Evolutionary conservation across 2,329 filamentous ascomycete genomes (phyloP).

Genomic region (Trichoderma breve): DNA sequence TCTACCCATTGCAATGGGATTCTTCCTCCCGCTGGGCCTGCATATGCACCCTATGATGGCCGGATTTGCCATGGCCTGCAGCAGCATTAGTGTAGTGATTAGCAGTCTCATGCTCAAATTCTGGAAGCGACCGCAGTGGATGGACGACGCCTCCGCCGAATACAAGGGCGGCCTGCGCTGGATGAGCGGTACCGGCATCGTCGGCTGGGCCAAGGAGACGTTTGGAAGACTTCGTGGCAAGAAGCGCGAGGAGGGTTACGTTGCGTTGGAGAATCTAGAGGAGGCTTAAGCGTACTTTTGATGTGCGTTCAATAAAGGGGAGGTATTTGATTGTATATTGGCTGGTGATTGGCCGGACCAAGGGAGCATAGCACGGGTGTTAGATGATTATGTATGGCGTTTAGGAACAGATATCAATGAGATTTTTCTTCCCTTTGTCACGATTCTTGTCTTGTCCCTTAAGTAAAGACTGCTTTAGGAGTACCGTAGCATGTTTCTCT

Average conservation of each 20-base stretch:
- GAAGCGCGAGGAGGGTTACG: conserved; percentile 55
- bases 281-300: conserved; percentile 35
- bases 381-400: conserved; percentile 5
- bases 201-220: conserved; percentile 44
- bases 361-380: conserved; percentile 17
- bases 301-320: neutral
- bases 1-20: conserved; percentile 92
- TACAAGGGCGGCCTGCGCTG: conserved; percentile 50
- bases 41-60: conserved; percentile 92
- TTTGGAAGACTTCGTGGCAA: conserved; percentile 37
- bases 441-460: neutral
- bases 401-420: neutral
- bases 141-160: conserved; percentile 68
- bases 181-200: conserved; percentile 43
- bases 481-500: neutral
- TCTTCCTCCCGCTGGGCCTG: conserved; percentile 86
- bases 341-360: neutral
- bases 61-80: conserved; percentile 88
- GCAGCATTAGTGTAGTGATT: conserved; percentile 84
- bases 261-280: conserved; percentile 56
- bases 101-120: conserved; percentile 81
- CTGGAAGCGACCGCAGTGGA: conserved; percentile 83
- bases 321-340: neutral
- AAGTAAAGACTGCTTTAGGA: neutral
- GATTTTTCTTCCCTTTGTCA: neutral